Evolutionary conservation across 306 rosid genomes (phyloP).

Genomic region (Arachis stenosperma): DNA sequence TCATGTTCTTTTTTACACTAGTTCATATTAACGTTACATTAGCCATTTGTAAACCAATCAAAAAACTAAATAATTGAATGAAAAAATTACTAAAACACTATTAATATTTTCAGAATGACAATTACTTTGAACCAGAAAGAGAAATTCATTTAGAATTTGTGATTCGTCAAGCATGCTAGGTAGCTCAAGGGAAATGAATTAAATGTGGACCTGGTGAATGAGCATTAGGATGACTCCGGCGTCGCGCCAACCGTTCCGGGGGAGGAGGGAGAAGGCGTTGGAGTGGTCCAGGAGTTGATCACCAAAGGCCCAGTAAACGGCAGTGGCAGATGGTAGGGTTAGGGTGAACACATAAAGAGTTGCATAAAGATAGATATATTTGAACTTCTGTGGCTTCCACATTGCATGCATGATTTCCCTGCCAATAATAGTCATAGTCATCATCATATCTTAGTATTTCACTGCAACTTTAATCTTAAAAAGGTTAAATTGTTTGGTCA

Average conservation of each 20-base stretch:
- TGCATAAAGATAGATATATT: constrained; percentile 68
- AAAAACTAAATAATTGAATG: no score
- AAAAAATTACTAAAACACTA: no score
- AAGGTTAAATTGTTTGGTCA: no score
- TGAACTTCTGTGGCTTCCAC: constrained; percentile 94
- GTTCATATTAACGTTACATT: no score
- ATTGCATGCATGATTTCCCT: constrained; percentile 97
- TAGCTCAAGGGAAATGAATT: neutral
- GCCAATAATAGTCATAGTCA: constrained; percentile 1
- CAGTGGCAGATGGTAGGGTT: constrained; percentile 76
- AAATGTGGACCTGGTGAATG: constrained; percentile 72
- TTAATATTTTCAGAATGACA: no score
- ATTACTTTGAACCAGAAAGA: no score
- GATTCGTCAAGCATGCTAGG: neutral
- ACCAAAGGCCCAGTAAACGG: constrained; percentile 90
- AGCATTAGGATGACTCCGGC: constrained; percentile 73
- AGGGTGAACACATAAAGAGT: constrained; percentile 80
- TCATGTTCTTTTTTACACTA: neutral
- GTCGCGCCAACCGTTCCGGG: constrained; percentile 74
- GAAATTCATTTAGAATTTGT: neutral
- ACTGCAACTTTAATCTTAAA: neutral
- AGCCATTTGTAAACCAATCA: no score
- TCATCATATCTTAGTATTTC: constrained; percentile 8
- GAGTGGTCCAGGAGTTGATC: constrained; percentile 79
- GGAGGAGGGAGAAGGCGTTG: constrained; percentile 83